Evolutionary conservation across 345 rosid genomes (phyloP).

Genomic region (Eucalyptus grandis): DNA sequence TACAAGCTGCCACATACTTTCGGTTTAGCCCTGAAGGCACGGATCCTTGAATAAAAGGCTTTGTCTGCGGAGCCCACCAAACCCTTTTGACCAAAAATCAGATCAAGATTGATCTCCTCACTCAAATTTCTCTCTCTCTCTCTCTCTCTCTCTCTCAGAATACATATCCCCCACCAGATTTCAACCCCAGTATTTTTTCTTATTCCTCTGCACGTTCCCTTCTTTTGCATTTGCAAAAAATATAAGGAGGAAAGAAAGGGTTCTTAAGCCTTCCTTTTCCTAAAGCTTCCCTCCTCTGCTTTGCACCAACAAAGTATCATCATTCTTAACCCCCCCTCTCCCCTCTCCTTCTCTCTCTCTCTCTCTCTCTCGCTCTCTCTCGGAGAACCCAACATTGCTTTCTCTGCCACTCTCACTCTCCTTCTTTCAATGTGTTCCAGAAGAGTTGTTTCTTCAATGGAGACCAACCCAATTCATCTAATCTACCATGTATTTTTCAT

Average conservation of each 20-base stretch:
- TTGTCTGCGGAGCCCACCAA: neutral
- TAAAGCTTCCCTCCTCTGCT: constrained; percentile 9
- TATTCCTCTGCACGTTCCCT: constrained; percentile 35
- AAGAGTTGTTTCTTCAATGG: constrained; percentile 33
- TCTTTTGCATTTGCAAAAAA: neutral
- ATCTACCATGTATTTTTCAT: constrained; percentile 8
- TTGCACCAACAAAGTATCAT: neutral
- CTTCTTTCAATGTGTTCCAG: neutral
- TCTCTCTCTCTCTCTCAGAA: neutral
- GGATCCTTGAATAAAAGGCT: neutral
- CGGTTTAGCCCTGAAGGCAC: neutral
- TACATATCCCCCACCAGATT: neutral
- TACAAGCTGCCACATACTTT: neutral
- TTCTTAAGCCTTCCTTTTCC: constrained; percentile 5
- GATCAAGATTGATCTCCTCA: neutral
- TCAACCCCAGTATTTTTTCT: constrained; percentile 6
- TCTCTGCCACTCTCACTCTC: neutral
- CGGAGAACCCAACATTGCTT: neutral
- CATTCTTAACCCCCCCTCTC: neutral
- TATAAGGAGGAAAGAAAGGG: neutral
- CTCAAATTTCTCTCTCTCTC: neutral
- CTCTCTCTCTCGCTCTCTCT: constrained; percentile 1
- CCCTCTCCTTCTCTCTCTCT: neutral
- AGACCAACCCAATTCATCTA: constrained; percentile 1
- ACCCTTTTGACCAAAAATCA: neutral